Evolutionary conservation across 2,329 filamentous ascomycete genomes (phyloP), one percentile per base, ranked within the genome.

Genomic region (Gremmenia infestans): DNA sequence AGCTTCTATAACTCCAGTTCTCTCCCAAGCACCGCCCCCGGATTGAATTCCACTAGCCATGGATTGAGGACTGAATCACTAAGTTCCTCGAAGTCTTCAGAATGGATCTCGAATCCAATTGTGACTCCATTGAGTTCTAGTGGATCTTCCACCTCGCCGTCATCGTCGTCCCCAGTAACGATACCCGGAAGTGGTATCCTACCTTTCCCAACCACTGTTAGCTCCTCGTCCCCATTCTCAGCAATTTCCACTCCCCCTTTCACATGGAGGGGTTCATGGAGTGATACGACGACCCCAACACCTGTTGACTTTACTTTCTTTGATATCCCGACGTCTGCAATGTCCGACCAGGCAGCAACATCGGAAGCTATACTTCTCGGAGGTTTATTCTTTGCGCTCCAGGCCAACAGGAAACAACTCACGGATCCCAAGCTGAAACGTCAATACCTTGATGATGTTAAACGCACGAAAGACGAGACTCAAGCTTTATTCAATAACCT

Each of bases 391-490:
- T 47, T 52, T 50, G 35, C 56, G 7, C 49, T 58, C 17, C 28
- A 48, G 22, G 35, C 49, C 19, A 58, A 58, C 22, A 28, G 52
- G 36, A 36, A 52, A 22, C 55, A 45, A 52, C 23, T 58, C 11
- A 58, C 56, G 2, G 56, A 58, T 42, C 17, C 49, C 19, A 49
- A 40, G 19, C 48, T 55, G 9, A 58, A 50, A 42, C 49, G 45
- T 1, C 52, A 52, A 45, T 55, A 52, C 25, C 35, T 55, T 11
- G 48, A 55, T 7, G 46, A 39, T 48, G 15, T 55, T 5, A 39
- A 58, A 45, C 43, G 47, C 19, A 47, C 45, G 3, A 43, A 50
- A 39, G 43, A 52, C 15, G 52, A 58, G 15, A 47, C 49, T 14
- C n/a, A 48, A 28, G 49, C 56, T n/a, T 36, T 58, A 14, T 48